Base-by-base conservation (phyloP, 768 basidiomycete species). In the Tulasnella sp. region DNA sequence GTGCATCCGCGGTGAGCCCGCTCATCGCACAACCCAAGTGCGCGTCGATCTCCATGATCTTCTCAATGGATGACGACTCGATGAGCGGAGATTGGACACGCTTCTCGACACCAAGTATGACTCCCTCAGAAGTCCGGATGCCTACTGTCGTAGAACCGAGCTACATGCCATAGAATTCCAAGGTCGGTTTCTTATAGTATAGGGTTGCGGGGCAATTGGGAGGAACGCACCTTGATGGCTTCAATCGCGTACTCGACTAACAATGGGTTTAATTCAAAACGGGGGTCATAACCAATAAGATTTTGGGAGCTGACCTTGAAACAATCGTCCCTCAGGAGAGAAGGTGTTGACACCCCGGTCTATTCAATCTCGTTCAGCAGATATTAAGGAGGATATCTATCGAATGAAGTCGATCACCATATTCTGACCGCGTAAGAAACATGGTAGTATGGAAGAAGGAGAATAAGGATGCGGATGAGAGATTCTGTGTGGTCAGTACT, bases 21-120 rank as follows among this genome's bases (percentile, higher is more conserved):
- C 91, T 93, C 93, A 98, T 97, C 60, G 96, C 96, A 66, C 93
- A 97, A 9, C 92, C 96, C 61, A 99, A 82, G 74, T 99, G 96
- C 11, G 72, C 64, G 74, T 98, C 96, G 67, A 99, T 98, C 75
- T 99, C 96, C 94, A 99, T 97, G 70, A 98, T 98, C 78, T 98
- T 98, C 72, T 99, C 94, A 68, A 99, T 92, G 57, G 92, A 93
- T 63, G 81, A 86, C 42, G 92, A 83, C 74, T 97, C 96, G 67
- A 98, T 82, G 49, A 99, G 80, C 9, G 92, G 89, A 0, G 93
- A 97, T 72, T 96, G 92, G 53, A 96, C 91, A 71, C 96, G 92
- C 75, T 99, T 98, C 77, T 99, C 96, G 64, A 98, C 92, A 56
- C 82, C 96, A 60, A 99, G 85, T 64, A 98, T 78, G 65, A 92